Evolutionary conservation across 139 green algal genomes (phyloP).

Genomic region (Micractinium conductrix): DNA sequence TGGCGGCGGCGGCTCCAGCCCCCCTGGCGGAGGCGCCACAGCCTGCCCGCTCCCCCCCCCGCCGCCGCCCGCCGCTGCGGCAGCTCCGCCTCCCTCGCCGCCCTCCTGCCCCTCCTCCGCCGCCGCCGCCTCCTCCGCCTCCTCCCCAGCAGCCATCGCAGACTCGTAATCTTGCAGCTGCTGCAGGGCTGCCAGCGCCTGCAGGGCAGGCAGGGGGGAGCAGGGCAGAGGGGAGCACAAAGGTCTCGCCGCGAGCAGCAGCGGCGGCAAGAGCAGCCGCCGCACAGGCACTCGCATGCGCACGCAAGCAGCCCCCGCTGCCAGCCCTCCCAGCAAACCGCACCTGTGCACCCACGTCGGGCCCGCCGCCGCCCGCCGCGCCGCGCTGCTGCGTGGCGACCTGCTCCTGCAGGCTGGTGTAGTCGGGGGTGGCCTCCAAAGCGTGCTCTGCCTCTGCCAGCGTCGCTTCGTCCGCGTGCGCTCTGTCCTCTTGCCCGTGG

Average conservation of each 20-base stretch:
- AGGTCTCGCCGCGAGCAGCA: too few species aligned
- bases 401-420: conserved; percentile 15
- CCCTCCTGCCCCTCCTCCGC: not conserved
- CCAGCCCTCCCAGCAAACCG: too few species aligned
- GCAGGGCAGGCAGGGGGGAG: not conserved
- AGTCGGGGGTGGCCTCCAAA: conserved; percentile 6
- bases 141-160: not conserved
- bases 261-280: too few species aligned
- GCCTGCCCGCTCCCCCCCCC: too few species aligned
- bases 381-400: not conserved
- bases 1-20: not conserved
- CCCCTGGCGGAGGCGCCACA: not conserved
- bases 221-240: too few species aligned
- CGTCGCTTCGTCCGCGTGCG: not conserved
- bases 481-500: not conserved
- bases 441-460: not conserved
- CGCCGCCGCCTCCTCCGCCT: not conserved
- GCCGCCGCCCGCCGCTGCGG: not conserved
- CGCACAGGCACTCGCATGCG: too few species aligned
- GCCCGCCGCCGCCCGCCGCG: not conserved
- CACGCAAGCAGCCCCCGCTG: too few species aligned
- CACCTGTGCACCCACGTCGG: not conserved
- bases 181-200: conserved; percentile 16
- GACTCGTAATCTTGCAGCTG: conserved; percentile 18
- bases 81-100: not conserved